Percentiles rank a stretch among this genome's conserved stretches.
Conservation (phyloP, 441 rosid genomes). For the Eruca vesicaria region DNA sequence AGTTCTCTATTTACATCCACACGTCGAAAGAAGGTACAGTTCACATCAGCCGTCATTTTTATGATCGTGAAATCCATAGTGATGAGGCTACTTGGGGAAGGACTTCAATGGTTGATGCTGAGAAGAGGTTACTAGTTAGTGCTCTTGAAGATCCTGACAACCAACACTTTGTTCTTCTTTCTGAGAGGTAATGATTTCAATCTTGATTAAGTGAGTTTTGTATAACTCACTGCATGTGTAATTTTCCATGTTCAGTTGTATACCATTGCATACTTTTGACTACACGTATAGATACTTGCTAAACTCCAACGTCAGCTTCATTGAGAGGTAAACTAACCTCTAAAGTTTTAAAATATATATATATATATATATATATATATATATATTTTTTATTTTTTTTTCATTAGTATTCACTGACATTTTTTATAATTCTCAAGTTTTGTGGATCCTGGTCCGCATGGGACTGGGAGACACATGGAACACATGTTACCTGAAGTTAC, state of each 20-base stretch:
- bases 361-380: too few species aligned
- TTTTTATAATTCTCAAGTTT: constrained; percentile 52
- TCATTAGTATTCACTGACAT: constrained; percentile 11
- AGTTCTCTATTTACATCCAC: constrained; percentile 82
- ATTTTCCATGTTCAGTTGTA: constrained; percentile 57
- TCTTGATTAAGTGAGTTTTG: neutral
- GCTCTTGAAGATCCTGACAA: constrained; percentile 91
- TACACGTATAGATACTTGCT: constrained; percentile 68
- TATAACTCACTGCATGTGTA: neutral
- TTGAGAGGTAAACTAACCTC: constrained; percentile 78
- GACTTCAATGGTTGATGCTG: constrained; percentile 96
- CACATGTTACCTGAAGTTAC: constrained; percentile 90
- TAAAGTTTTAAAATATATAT: too few species aligned
- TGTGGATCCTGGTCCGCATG: constrained; percentile 95
- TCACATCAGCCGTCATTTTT: constrained; percentile 75
- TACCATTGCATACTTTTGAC: constrained; percentile 82
- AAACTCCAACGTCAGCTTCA: constrained; percentile 72
- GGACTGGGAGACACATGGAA: constrained; percentile 89
- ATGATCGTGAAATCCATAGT: constrained; percentile 69
- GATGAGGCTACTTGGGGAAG: constrained; percentile 94
- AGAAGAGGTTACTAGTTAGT: constrained; percentile 73
- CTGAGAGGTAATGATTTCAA: constrained; percentile 62
- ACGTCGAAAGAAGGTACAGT: constrained; percentile 80
- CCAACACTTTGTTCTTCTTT: constrained; percentile 92
- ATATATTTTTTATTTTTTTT: too few species aligned